These are phyloP conservation scores for Trichoderma parareesei DNA, from an alignment of 495 filamentous ascomycete species.

Conservation along the genomic window DNA sequence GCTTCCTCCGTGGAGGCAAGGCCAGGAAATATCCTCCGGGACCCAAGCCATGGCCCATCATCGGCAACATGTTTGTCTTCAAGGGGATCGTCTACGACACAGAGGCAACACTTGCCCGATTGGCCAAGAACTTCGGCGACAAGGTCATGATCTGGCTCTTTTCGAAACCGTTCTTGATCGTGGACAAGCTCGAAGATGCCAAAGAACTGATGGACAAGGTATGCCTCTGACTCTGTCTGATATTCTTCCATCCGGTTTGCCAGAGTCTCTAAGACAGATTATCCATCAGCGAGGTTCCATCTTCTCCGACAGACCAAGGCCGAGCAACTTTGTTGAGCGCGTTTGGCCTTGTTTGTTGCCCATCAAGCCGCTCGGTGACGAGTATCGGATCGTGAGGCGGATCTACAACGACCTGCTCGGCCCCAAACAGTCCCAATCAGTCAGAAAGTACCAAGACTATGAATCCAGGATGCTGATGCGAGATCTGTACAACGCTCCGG, in stretches of 20 bases:
- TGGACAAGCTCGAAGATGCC: not conserved
- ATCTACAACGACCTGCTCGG: not conserved
- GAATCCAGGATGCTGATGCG: not conserved
- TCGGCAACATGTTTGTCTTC: not conserved
- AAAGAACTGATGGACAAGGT: not conserved
- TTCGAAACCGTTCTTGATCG: not conserved
- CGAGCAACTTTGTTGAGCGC: not conserved
- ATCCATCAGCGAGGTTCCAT: not conserved
- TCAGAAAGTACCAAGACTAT: not conserved
- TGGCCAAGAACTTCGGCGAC: not conserved
- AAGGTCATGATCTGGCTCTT: not conserved
- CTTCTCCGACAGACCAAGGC: not conserved
- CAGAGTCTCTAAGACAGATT: not conserved
- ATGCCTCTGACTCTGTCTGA: not conserved
- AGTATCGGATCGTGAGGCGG: not conserved
- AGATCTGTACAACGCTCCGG: not conserved
- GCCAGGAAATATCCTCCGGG: not conserved
- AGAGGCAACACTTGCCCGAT: not conserved
- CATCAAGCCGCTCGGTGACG: not conserved
- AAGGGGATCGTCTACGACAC: not conserved
- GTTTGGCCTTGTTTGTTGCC: not conserved
- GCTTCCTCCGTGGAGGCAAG: not conserved
- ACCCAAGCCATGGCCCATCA: not conserved
- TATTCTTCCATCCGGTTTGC: not conserved
- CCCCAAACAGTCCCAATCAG: not conserved